Evolutionary conservation across 2,329 filamentous ascomycete genomes (phyloP).

Genomic region (Talaromyces sp.): DNA sequence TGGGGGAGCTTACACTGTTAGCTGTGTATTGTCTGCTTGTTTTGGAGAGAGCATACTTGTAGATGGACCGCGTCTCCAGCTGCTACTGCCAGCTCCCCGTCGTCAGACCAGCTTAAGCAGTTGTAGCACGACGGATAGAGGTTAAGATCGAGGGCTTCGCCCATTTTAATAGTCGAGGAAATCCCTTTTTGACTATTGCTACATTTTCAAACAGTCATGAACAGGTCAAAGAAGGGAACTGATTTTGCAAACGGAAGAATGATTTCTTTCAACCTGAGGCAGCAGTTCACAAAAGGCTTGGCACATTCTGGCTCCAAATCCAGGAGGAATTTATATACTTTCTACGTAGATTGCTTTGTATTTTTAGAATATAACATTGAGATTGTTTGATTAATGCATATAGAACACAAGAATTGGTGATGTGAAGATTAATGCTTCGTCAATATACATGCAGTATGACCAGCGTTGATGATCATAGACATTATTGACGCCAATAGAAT

Average conservation of each 20-base stretch:
- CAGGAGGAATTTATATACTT: background rate
- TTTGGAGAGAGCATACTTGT: conserved; percentile 36
- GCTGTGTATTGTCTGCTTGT: background rate
- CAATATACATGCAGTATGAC: conserved; percentile 2
- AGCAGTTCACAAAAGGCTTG: conserved; percentile 7
- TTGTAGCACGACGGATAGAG: conserved; percentile 52
- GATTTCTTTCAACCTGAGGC: background rate
- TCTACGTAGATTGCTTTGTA: background rate
- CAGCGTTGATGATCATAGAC: background rate
- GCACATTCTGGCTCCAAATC: conserved; percentile 2
- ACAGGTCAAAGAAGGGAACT: background rate
- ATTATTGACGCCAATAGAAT: background rate
- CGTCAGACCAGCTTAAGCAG: conserved; percentile 58
- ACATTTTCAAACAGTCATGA: background rate
- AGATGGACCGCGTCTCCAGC: conserved; percentile 56
- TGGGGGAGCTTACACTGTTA: conserved; percentile 14
- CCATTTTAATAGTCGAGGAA: conserved; percentile 5
- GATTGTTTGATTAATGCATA: background rate
- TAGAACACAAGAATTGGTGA: background rate
- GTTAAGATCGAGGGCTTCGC: conserved; percentile 32
- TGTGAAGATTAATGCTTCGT: background rate
- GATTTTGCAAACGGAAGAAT: background rate
- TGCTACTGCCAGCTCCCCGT: conserved; percentile 57
- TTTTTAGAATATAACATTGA: background rate
- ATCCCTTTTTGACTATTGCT: background rate